These are phyloP conservation scores for Penicillium sclerotigenum DNA, from an alignment of 2,329 filamentous ascomycete genomes.

Conservation along the genomic window DNA sequence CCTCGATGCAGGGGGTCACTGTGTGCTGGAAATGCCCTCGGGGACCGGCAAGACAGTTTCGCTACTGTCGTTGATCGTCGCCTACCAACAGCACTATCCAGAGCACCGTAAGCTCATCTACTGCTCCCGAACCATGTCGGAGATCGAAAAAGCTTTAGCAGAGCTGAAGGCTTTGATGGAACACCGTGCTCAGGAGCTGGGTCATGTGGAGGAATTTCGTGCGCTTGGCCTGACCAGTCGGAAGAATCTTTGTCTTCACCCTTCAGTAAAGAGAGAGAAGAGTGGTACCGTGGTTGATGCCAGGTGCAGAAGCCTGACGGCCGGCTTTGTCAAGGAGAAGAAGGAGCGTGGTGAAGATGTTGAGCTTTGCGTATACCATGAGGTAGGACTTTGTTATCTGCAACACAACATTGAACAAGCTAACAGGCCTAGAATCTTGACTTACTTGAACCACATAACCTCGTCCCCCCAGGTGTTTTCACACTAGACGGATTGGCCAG, in stretches of 20 bases:
- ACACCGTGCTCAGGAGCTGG: slow-evolving; percentile 85
- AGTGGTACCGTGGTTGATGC: slow-evolving; percentile 92
- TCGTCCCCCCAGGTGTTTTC: slow-evolving; percentile 93
- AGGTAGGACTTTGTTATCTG: slow-evolving; percentile 52
- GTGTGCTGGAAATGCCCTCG: slow-evolving; percentile 97
- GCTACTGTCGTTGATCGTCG: slow-evolving; percentile 88
- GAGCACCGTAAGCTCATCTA: slow-evolving; percentile 96
- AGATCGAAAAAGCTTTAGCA: slow-evolving; percentile 95
- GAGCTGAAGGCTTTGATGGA: slow-evolving; percentile 94
- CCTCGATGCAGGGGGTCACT: slow-evolving; percentile 90
- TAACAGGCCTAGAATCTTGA: slow-evolving; percentile 70
- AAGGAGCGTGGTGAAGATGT: slow-evolving; percentile 94
- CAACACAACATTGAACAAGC: not conserved
- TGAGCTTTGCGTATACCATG: slow-evolving; percentile 91
- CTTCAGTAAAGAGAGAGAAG: slow-evolving; percentile 93
- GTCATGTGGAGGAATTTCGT: slow-evolving; percentile 85
- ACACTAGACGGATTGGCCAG: slow-evolving; percentile 83
- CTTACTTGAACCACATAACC: slow-evolving; percentile 86
- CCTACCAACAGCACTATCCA: slow-evolving; percentile 91
- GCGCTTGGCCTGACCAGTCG: slow-evolving; percentile 90
- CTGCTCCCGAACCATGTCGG: slow-evolving; percentile 98
- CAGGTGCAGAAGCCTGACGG: slow-evolving; percentile 90
- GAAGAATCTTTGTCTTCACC: slow-evolving; percentile 95
- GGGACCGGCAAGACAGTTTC: slow-evolving; percentile 98
- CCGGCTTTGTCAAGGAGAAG: slow-evolving; percentile 96